Percentiles rank a stretch among this genome's conserved stretches.
These are phyloP conservation scores for Lepidium sativum DNA, from an alignment of 345 rosid genomes.

Conservation along the genomic window DNA sequence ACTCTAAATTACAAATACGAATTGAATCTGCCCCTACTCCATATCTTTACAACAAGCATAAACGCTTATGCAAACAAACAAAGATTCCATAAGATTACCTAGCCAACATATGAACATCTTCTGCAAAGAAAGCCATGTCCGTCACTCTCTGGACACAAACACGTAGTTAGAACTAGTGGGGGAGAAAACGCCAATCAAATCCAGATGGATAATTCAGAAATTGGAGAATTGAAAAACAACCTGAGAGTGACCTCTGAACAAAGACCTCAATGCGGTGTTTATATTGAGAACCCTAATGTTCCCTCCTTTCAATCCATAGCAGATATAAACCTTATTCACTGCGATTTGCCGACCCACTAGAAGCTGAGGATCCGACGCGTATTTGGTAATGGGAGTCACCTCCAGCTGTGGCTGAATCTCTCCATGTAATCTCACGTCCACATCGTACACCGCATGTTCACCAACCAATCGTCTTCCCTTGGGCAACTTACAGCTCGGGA, in stretches of 20 bases:
- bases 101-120: conserved; percentile 89
- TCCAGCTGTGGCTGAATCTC: conserved; percentile 82
- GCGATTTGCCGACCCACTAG: conserved; percentile 81
- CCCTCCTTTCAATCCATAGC: conserved; percentile 84
- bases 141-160: conserved; percentile 52
- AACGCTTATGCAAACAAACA: background rate
- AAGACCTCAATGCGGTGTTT: conserved; percentile 69
- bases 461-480: conserved; percentile 59
- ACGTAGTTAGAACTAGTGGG: conserved; percentile 1
- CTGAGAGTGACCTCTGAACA: conserved; percentile 80
- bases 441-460: conserved; percentile 48
- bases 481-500: conserved; percentile 47
- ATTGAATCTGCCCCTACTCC: background rate
- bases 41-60: background rate
- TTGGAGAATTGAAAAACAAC: conserved; percentile 22
- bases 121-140: conserved; percentile 91
- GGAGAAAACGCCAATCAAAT: background rate
- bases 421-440: conserved; percentile 51
- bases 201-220: background rate
- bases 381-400: conserved; percentile 87
- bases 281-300: conserved; percentile 74
- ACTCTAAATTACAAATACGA: background rate
- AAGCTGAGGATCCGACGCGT: conserved; percentile 77
- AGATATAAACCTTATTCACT: conserved; percentile 63
- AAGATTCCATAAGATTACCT: conserved; percentile 38